Percentiles rank a stretch among this genome's conserved stretches.
These are phyloP conservation scores for Chytridium lagenaria DNA, from an alignment of 371 early-diverging fungal species.

Conservation along the genomic window DNA sequence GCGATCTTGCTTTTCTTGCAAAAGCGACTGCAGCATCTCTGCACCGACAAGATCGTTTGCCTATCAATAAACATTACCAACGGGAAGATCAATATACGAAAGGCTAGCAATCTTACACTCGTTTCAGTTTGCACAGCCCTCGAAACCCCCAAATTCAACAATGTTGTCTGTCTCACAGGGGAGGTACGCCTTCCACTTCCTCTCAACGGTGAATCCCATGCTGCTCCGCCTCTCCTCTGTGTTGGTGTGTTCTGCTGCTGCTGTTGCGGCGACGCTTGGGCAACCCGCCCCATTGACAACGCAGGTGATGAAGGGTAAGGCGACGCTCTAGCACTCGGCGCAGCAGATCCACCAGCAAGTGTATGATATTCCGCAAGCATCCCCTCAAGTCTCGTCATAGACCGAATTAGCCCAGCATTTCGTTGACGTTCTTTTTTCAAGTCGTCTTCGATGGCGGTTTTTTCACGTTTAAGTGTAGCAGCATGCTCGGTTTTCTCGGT, in stretches of 20 bases:
- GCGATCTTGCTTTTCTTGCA: neutral
- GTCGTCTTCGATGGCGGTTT: constrained; percentile 29
- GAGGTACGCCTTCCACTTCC: neutral
- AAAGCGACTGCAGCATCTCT: constrained; percentile 10
- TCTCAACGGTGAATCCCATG: neutral
- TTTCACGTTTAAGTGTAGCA: constrained; percentile 36
- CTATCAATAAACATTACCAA: too few relatives aligned
- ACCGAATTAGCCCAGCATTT: constrained; percentile 39
- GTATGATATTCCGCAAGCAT: constrained; percentile 31
- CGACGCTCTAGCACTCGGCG: neutral
- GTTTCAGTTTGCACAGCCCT: neutral
- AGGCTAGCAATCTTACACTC: neutral
- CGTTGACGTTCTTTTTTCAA: constrained; percentile 48
- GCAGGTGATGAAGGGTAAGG: neutral
- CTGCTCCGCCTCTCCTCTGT: too few relatives aligned
- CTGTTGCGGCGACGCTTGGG: too few relatives aligned
- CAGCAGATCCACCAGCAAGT: neutral
- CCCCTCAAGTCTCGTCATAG: constrained; percentile 31
- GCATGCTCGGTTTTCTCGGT: constrained; percentile 35
- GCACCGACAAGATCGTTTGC: neutral
- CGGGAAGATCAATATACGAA: neutral
- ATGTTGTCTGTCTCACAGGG: neutral
- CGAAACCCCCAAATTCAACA: neutral
- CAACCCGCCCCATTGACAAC: neutral
- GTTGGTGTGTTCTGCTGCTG: too few relatives aligned